These are phyloP conservation scores for Xylaria sp. DNA, from an alignment of 2,329 filamentous ascomycete genomes.

Conservation along the genomic window DNA sequence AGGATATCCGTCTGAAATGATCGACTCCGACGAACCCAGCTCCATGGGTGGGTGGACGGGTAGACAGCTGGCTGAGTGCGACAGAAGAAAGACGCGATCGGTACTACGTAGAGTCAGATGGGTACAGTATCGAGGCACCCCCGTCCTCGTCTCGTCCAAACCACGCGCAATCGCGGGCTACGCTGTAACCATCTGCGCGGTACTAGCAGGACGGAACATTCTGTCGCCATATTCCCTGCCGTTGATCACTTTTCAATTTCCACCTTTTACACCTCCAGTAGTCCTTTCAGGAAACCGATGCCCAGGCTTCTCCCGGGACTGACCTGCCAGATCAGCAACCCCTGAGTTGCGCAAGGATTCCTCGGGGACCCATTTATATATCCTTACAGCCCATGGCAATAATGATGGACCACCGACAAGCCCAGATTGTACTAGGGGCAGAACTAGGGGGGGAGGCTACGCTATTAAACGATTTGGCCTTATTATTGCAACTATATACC, in stretches of 20 bases:
- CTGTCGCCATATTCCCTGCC: conserved; percentile 38
- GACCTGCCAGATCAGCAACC: conserved; percentile 29
- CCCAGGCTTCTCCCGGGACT: conserved; percentile 16
- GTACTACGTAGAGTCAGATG: conserved; percentile 4
- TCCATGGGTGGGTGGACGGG: conserved; percentile 29
- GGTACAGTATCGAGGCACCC: conserved; percentile 4
- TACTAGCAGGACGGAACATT: conserved; percentile 14
- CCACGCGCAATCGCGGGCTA: conserved; percentile 10
- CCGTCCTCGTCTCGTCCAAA: neutral
- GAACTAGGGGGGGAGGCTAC: conserved; percentile 14
- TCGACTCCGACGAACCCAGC: conserved; percentile 32
- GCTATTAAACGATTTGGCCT: conserved; percentile 34
- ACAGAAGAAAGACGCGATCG: conserved; percentile 13
- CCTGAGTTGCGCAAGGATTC: conserved; percentile 37
- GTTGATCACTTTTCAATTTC: conserved; percentile 43
- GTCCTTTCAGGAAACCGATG: conserved; percentile 20
- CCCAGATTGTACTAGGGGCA: conserved; percentile 24
- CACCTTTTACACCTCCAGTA: conserved; percentile 21
- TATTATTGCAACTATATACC: conserved; percentile 17
- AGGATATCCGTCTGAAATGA: conserved; percentile 25
- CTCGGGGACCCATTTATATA: conserved; percentile 30
- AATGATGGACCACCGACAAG: conserved; percentile 3
- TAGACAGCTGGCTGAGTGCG: conserved; percentile 10
- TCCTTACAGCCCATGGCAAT: conserved; percentile 22
- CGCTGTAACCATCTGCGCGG: conserved; percentile 30